Evolutionary conservation across 345 rosid genomes (phyloP).

Genomic region (Eutrema heterophyllum): DNA sequence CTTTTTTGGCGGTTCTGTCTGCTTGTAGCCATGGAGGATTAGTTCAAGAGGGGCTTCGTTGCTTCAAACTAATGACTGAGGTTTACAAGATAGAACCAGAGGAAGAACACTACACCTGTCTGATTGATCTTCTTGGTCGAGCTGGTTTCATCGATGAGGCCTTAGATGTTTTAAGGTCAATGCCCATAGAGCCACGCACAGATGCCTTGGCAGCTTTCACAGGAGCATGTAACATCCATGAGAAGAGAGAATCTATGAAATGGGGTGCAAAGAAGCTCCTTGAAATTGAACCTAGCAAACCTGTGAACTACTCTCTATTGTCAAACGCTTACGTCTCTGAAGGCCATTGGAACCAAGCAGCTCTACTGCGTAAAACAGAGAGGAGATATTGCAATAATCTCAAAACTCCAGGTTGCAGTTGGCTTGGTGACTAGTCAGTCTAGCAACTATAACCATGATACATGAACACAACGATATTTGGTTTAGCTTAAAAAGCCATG

Average conservation of each 20-base stretch:
- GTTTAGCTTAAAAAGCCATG: constrained; percentile 1
- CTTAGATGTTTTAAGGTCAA: constrained; percentile 39
- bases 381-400: constrained; percentile 34
- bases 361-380: constrained; percentile 43
- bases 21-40: constrained; percentile 69
- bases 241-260: constrained; percentile 35
- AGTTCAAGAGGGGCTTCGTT: constrained; percentile 54
- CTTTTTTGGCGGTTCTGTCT: constrained; percentile 57
- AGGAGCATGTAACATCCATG: constrained; percentile 58
- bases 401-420: constrained; percentile 63
- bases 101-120: constrained; percentile 58
- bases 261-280: constrained; percentile 58
- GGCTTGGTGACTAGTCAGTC: constrained; percentile 28
- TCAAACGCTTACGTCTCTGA: constrained; percentile 59
- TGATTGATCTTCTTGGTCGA: constrained; percentile 65
- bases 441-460: constrained; percentile 16
- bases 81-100: constrained; percentile 44
- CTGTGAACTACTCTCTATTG: constrained; percentile 53
- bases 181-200: constrained; percentile 35
- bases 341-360: constrained; percentile 58
- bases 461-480: neutral
- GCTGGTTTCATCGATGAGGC: constrained; percentile 62
- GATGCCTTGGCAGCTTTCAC: constrained; percentile 56
- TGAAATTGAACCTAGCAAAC: constrained; percentile 43
- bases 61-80: constrained; percentile 48